Percentiles rank a stretch among this genome's conserved stretches.
Conservation (phyloP, 1,284 basidiomycete species). For the Coniferiporia weirii region DNA sequence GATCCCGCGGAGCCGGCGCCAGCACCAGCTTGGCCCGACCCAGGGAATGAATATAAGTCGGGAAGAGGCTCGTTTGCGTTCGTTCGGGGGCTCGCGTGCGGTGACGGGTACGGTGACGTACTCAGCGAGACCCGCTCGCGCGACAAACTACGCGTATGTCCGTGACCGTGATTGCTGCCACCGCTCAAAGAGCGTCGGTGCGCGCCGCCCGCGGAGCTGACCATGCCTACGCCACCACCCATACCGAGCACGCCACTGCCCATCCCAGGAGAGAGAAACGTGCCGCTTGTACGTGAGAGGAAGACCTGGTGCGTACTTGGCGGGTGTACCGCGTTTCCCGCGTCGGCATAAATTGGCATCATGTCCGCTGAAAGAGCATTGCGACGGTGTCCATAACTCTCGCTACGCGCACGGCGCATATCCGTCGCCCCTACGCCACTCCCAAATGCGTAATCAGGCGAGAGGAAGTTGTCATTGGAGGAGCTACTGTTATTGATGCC, state of each 20-base stretch:
- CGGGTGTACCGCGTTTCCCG: slow-evolving; percentile 38
- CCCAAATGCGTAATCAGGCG: slow-evolving; percentile 32
- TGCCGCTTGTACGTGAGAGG: slow-evolving; percentile 28
- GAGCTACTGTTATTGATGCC: neutral
- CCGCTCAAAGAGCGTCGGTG: slow-evolving; percentile 58
- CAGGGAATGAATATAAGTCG: slow-evolving; percentile 21
- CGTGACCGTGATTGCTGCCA: slow-evolving; percentile 31
- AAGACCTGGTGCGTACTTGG: slow-evolving; percentile 41
- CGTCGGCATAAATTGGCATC: slow-evolving; percentile 21
- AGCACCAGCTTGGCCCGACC: slow-evolving; percentile 11
- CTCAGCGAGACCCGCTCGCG: slow-evolving; percentile 28
- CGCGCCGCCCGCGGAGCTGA: slow-evolving; percentile 4
- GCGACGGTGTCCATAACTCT: slow-evolving; percentile 38
- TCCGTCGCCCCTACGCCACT: slow-evolving; percentile 20
- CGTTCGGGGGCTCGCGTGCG: slow-evolving; percentile 41
- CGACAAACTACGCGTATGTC: slow-evolving; percentile 29
- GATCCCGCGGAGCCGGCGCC: slow-evolving; percentile 18
- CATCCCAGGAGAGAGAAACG: slow-evolving; percentile 8
- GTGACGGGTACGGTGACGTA: slow-evolving; percentile 52
- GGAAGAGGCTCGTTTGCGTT: slow-evolving; percentile 24
- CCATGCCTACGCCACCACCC: neutral
- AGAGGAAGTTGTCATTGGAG: slow-evolving; percentile 36
- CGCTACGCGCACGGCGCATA: slow-evolving; percentile 49
- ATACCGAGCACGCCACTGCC: neutral
- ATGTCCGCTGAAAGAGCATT: slow-evolving; percentile 18